Evolutionary conservation across 768 basidiomycete species (phyloP).

Genomic region (Panellus pusillus): DNA sequence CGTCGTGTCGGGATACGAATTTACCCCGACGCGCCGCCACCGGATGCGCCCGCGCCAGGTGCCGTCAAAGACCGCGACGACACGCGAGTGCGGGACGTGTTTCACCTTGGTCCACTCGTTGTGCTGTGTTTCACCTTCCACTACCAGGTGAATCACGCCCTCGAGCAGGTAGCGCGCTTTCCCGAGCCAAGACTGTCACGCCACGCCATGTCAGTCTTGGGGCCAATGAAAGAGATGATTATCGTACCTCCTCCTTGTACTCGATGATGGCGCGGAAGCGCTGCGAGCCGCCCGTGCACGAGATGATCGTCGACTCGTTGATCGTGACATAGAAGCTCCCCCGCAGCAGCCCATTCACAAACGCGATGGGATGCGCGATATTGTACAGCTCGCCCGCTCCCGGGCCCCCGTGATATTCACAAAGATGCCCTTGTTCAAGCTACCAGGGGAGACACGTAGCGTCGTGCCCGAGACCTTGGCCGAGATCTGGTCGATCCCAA

Average conservation of each 20-base stretch:
- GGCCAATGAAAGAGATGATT: too few relatives aligned
- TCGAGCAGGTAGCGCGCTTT: constrained; percentile 81
- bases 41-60: constrained; percentile 83
- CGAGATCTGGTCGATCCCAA: constrained; percentile 89
- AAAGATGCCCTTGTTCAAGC: constrained; percentile 87
- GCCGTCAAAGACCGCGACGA: constrained; percentile 85
- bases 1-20: constrained; percentile 42
- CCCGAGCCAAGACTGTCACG: constrained; percentile 79
- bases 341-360: constrained; percentile 88
- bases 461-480: constrained; percentile 90
- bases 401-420: constrained; percentile 71
- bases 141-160: constrained; percentile 86
- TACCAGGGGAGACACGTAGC: constrained; percentile 79
- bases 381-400: constrained; percentile 83
- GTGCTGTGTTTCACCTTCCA: constrained; percentile 59
- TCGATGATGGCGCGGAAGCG: constrained; percentile 83
- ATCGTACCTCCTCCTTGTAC: constrained; percentile 91
- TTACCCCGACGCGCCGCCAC: constrained; percentile 63
- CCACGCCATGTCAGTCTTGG: not conserved
- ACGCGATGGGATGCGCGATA: constrained; percentile 86
- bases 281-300: constrained; percentile 69
- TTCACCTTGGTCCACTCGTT: constrained; percentile 83
- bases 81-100: constrained; percentile 77
- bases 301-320: constrained; percentile 75
- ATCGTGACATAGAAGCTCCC: constrained; percentile 93